Evolutionary conservation across 2,329 filamentous ascomycete genomes (phyloP).

Genomic region (Talaromyces islandicus): DNA sequence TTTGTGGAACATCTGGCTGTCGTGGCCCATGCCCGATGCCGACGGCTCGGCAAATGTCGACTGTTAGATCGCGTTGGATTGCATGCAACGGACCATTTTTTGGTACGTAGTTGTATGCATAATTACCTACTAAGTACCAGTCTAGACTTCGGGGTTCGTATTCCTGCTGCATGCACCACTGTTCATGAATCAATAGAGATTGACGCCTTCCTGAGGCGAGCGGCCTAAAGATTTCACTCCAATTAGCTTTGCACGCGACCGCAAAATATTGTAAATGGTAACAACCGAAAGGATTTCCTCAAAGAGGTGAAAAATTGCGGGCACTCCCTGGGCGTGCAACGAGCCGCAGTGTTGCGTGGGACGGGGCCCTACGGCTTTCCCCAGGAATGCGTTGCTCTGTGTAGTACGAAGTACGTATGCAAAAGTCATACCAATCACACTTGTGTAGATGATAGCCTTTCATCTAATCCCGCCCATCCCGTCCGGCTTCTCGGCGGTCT

Average conservation of each 20-base stretch:
- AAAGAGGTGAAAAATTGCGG: not conserved
- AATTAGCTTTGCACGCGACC: not conserved
- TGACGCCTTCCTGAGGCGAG: not conserved
- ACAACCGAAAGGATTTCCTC: not conserved
- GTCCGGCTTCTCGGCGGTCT: not conserved
- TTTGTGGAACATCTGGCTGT: not conserved
- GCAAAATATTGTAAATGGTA: not conserved
- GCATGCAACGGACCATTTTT: not conserved
- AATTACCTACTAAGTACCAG: no score
- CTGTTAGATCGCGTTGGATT: not conserved
- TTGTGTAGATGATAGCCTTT: not conserved
- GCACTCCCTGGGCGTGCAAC: not conserved
- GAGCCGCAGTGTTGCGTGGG: not conserved
- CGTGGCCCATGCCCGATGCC: not conserved
- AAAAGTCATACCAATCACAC: no score
- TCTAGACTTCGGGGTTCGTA: not conserved
- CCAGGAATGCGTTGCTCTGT: not conserved
- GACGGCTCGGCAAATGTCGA: not conserved
- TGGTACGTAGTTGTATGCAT: no score
- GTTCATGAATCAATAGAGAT: not conserved
- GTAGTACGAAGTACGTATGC: no score
- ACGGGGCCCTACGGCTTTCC: not conserved
- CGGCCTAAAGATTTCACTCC: not conserved
- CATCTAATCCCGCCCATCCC: not conserved
- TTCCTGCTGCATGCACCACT: not conserved